Evolutionary conservation across 192 early-diverging fungal genomes (phyloP).

Genomic region (Geosiphon pyriformis): DNA sequence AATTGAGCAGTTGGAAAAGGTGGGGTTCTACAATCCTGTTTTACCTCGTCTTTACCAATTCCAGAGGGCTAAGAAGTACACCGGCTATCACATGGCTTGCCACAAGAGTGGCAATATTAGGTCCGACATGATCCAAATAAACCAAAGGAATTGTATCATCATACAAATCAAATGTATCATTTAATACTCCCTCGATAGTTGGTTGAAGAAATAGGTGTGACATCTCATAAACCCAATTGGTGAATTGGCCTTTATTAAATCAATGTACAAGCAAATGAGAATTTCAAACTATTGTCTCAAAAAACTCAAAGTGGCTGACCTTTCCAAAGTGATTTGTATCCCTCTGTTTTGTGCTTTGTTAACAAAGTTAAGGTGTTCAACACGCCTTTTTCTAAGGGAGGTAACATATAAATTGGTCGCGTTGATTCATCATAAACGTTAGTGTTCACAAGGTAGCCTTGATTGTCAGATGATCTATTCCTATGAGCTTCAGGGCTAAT

Average conservation of each 20-base stretch:
- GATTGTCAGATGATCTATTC: conserved; percentile 42
- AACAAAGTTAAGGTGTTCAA: conserved; percentile 52
- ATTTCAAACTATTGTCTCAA: not conserved
- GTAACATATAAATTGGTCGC: conserved; percentile 56
- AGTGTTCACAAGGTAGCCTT: conserved; percentile 57
- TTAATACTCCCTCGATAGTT: conserved; percentile 76
- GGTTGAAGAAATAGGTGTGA: conserved; percentile 74
- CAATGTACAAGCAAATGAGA: conserved; percentile 26
- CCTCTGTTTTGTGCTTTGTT: conserved; percentile 59
- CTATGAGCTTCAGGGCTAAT: conserved; percentile 44
- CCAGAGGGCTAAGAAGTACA: conserved; percentile 80
- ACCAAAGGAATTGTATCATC: conserved; percentile 75
- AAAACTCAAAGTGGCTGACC: conserved; percentile 23
- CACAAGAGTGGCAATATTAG: conserved; percentile 66
- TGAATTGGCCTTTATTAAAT: conserved; percentile 60
- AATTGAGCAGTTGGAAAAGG: not conserved
- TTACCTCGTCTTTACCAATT: conserved; percentile 82
- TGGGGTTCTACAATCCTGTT: not conserved
- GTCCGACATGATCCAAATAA: conserved; percentile 51
- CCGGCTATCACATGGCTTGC: conserved; percentile 72
- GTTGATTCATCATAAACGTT: conserved; percentile 48
- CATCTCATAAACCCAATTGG: conserved; percentile 73
- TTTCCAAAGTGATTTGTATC: conserved; percentile 50
- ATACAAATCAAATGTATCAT: conserved; percentile 88
- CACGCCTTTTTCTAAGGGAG: conserved; percentile 53